phyloP scores from a whole-genome alignment of 75 land plant genomes.

The Cunninghamia lanceolata region DNA sequence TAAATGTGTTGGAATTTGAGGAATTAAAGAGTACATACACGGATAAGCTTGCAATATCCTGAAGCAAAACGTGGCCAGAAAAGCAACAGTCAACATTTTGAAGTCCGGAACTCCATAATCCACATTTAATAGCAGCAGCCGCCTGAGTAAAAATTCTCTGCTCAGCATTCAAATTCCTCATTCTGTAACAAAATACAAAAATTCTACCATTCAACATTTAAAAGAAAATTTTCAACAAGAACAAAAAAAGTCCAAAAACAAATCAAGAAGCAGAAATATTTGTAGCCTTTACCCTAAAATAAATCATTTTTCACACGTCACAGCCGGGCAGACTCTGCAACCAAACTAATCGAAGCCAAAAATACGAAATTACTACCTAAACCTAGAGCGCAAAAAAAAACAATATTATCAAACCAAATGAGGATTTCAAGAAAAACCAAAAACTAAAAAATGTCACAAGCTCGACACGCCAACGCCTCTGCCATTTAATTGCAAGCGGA shows the following conservation, averaged over 20 bases:
- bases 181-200: neutral
- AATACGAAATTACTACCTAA: slow-evolving; percentile 7
- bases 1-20: too few relatives aligned
- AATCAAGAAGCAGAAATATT: neutral
- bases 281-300: neutral
- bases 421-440: neutral
- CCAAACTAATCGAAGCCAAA: neutral
- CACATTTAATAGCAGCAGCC: neutral
- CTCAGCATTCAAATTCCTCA: neutral
- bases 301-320: neutral
- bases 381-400: neutral
- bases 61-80: neutral
- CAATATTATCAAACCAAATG: neutral
- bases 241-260: too few relatives aligned
- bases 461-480: neutral
- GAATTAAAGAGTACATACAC: too few relatives aligned
- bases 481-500: neutral
- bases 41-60: too few relatives aligned
- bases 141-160: neutral
- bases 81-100: neutral
- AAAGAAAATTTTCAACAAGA: too few relatives aligned
- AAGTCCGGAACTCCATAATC: neutral
- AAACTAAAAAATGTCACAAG: neutral
- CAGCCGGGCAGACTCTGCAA: slow-evolving; percentile 8
- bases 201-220: neutral